These are phyloP conservation scores for Silene vulgaris DNA, from an alignment of 179 eudicot genomes.

Conservation along the genomic window DNA sequence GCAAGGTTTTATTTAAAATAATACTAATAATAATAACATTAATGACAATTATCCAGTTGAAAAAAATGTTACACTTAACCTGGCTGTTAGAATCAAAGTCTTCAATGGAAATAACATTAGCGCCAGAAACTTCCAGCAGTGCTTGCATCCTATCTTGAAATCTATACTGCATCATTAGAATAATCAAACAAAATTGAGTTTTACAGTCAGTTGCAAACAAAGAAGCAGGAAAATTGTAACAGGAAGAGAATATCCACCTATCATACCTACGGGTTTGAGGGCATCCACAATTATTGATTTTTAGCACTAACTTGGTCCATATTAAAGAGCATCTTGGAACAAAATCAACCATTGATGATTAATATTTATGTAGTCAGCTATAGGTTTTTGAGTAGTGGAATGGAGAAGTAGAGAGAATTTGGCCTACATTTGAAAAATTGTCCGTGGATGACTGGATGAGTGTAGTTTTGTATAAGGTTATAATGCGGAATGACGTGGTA, in stretches of 20 bases:
- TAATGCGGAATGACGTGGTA: neutral
- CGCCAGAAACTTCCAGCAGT: constrained; percentile 66
- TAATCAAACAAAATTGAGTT: neutral
- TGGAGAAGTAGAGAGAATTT: too few relatives aligned
- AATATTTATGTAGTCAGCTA: too few relatives aligned
- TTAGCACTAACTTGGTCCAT: too few relatives aligned
- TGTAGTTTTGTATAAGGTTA: too few relatives aligned
- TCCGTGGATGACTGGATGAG: too few relatives aligned
- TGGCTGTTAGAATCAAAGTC: constrained; percentile 47
- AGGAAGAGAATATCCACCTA: neutral
- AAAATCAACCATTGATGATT: too few relatives aligned
- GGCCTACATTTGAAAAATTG: too few relatives aligned
- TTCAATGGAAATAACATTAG: constrained; percentile 46
- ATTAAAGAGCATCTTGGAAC: too few relatives aligned
- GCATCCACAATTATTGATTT: neutral
- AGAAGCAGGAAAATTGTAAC: neutral
- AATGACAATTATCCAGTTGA: neutral
- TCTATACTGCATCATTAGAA: constrained; percentile 52
- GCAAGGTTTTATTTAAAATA: neutral
- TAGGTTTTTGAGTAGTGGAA: too few relatives aligned
- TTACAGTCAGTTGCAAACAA: neutral
- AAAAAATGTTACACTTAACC: constrained; percentile 30
- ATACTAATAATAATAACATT: neutral
- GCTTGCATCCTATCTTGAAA: constrained; percentile 50
- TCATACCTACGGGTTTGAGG: neutral